Conservation (phyloP, 1,139 yeast genomes). For the Eremothecium gossypii region DNA sequence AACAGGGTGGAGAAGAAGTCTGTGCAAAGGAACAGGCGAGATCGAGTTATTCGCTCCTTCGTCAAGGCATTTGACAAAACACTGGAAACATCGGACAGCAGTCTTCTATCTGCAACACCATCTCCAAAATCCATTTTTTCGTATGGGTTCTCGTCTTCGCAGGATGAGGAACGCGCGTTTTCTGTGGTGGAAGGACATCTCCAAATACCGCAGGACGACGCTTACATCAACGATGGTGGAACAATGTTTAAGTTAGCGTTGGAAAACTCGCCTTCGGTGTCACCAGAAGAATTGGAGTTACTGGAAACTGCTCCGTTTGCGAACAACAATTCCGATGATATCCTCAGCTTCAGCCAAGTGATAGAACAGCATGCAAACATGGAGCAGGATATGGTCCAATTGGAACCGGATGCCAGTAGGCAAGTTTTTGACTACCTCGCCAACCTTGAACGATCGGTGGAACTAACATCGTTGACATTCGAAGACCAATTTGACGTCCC, state of each 20-base stretch:
- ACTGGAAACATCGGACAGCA: conserved; percentile 4
- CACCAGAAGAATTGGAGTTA: neutral
- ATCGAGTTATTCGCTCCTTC: neutral
- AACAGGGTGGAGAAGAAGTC: conserved; percentile 4
- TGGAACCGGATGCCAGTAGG: neutral
- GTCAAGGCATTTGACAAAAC: conserved; percentile 3
- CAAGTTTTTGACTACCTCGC: neutral
- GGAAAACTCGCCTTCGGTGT: conserved; percentile 1
- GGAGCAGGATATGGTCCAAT: neutral
- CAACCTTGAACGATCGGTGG: conserved; percentile 1
- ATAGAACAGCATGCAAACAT: neutral
- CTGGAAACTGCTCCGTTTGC: neutral
- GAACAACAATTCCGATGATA: neutral
- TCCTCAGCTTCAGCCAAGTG: neutral
- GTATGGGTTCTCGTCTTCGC: conserved; percentile 2
- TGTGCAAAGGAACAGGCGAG: conserved; percentile 1
- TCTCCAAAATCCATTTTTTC: conserved; percentile 4
- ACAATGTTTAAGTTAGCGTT: conserved; percentile 2
- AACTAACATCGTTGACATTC: neutral
- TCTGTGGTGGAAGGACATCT: conserved; percentile 2
- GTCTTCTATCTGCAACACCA: conserved; percentile 3
- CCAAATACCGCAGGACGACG: conserved; percentile 3
- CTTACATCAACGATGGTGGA: conserved; percentile 1
- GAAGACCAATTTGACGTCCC: conserved; percentile 2
- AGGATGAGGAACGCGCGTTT: conserved; percentile 2